These are phyloP conservation scores for Hibiscus tridactylites DNA, from an alignment of 345 rosid species.

Conservation along the genomic window DNA sequence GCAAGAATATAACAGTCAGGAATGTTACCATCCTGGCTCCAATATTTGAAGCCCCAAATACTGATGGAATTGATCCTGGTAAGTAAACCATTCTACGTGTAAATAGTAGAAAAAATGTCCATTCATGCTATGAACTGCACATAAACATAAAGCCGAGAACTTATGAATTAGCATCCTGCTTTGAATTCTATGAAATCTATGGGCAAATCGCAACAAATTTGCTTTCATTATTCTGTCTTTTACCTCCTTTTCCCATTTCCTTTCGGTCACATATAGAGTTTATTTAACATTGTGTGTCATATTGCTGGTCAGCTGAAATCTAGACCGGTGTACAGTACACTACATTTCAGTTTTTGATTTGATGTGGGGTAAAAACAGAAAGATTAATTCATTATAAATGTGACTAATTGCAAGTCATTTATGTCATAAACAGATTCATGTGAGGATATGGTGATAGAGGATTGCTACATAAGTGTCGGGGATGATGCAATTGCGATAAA, in stretches of 20 bases:
- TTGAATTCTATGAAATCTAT: slow-evolving; percentile 1
- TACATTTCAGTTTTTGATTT: slow-evolving; percentile 5
- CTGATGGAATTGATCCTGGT: too few species aligned
- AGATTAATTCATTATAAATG: slow-evolving; percentile 1
- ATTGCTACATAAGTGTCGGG: slow-evolving; percentile 94
- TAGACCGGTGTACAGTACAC: neutral
- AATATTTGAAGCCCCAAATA: too few species aligned
- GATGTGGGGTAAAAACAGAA: neutral
- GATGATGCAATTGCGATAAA: slow-evolving; percentile 94
- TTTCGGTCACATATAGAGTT: neutral
- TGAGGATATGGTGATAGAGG: slow-evolving; percentile 87
- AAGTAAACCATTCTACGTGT: too few species aligned
- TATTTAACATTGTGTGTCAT: neutral
- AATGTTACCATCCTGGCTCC: too few species aligned
- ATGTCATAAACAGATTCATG: slow-evolving; percentile 64
- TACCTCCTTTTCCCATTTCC: neutral
- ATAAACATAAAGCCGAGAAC: neutral
- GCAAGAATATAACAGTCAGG: too few species aligned
- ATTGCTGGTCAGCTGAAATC: neutral
- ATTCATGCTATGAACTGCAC: neutral
- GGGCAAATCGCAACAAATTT: neutral
- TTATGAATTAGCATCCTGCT: neutral
- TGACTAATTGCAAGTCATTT: neutral
- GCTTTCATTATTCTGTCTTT: neutral
- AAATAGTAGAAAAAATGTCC: too few species aligned